Conservation (phyloP, 2,329 filamentous ascomycete genomes). For the Dothiorella sarmentorum region DNA sequence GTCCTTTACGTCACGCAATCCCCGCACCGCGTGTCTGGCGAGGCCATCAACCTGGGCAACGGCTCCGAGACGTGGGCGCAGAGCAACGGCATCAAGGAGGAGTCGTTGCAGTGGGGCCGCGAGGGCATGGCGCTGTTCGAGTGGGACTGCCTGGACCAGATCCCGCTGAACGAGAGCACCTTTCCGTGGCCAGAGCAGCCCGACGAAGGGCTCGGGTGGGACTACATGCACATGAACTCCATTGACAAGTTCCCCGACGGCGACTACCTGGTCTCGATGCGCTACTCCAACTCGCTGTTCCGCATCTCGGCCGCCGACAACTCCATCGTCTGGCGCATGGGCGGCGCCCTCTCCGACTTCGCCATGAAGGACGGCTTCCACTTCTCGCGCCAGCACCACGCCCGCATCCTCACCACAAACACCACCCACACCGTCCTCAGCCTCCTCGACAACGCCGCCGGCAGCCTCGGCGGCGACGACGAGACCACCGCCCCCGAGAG, state of each 20-base stretch:
- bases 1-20: conserved; percentile 41
- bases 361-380: not conserved
- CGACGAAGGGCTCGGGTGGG: conserved; percentile 22
- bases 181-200: not conserved
- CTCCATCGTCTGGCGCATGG: conserved; percentile 33
- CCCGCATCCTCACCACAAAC: conserved; percentile 36
- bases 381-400: conserved; percentile 17
- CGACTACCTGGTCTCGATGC: conserved; percentile 30
- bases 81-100: conserved; percentile 38
- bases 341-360: conserved; percentile 28
- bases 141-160: conserved; percentile 56
- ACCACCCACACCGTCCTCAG: conserved; percentile 49
- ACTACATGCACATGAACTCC: conserved; percentile 42
- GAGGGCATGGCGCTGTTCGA: conserved; percentile 51
- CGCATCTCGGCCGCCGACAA: conserved; percentile 27
- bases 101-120: conserved; percentile 43
- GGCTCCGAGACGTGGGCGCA: conserved; percentile 38
- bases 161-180: conserved; percentile 35
- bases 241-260: conserved; percentile 38
- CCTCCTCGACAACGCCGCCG: conserved; percentile 54
- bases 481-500: conserved; percentile 24
- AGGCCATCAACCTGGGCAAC: conserved; percentile 25
- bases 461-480: conserved; percentile 41
- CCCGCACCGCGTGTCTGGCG: not conserved
- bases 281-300: conserved; percentile 27